Conservation (phyloP, 768 basidiomycete species). For the Lactarius pseudohatsudake region DNA sequence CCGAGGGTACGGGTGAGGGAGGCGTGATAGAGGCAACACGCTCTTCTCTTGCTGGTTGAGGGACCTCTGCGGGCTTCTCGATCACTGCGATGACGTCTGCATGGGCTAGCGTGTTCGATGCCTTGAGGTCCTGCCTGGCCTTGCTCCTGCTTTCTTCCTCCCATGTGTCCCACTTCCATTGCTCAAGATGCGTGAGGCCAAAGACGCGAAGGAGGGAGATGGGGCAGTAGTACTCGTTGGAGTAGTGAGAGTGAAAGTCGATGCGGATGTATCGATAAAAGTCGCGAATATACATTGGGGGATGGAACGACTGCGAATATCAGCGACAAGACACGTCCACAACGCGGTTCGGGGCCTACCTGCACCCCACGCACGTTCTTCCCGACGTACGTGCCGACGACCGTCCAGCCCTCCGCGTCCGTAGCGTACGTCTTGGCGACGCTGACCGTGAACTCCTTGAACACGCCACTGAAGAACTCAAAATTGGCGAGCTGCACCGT, state of each 20-base stretch:
- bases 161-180: slow-evolving; percentile 93
- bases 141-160: slow-evolving; percentile 66
- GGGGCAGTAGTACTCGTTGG: slow-evolving; percentile 95
- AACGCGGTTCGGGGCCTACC: slow-evolving; percentile 44
- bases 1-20: neutral
- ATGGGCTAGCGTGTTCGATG: slow-evolving; percentile 14
- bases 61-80: slow-evolving; percentile 26
- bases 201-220: slow-evolving; percentile 90
- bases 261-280: slow-evolving; percentile 95
- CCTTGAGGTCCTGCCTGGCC: slow-evolving; percentile 42
- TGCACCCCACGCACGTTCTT: slow-evolving; percentile 91
- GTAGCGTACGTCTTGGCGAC: slow-evolving; percentile 51
- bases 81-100: slow-evolving; percentile 34
- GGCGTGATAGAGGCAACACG: neutral
- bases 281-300: slow-evolving; percentile 65
- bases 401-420: slow-evolving; percentile 45
- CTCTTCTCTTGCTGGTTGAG: neutral
- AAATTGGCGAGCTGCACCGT: slow-evolving; percentile 95
- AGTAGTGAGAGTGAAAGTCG: slow-evolving; percentile 92
- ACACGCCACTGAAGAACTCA: slow-evolving; percentile 97
- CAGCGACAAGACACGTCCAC: neutral
- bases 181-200: slow-evolving; percentile 93
- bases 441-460: slow-evolving; percentile 87
- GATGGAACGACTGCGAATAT: slow-evolving; percentile 65
- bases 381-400: slow-evolving; percentile 81